Conservation (phyloP, 768 basidiomycete species). For the Hygrocybe coccinea region DNA sequence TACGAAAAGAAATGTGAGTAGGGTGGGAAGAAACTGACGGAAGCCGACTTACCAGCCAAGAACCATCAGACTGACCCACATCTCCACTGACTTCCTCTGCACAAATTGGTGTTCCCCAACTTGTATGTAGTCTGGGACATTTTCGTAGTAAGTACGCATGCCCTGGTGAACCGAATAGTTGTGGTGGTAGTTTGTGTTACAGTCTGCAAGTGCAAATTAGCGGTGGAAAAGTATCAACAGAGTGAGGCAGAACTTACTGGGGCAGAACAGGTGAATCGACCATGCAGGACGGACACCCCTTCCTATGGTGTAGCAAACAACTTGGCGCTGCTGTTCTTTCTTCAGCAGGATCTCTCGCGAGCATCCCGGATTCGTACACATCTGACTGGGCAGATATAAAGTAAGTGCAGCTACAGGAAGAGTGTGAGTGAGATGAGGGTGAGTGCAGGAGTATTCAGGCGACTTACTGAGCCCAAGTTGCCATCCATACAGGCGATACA, state of each 20-base stretch:
- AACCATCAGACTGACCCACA: conserved; percentile 14
- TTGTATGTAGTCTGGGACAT: conserved; percentile 22
- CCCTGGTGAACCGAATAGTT: conserved; percentile 21
- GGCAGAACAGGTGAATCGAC: conserved; percentile 20
- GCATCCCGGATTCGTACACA: conserved; percentile 8
- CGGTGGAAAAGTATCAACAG: neutral
- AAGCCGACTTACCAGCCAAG: conserved; percentile 19
- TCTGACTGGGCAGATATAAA: conserved; percentile 6
- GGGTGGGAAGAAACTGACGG: neutral
- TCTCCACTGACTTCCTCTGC: conserved; percentile 14
- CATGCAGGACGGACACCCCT: conserved; percentile 21
- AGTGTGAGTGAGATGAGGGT: no score
- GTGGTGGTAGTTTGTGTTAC: conserved; percentile 24
- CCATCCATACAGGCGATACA: no score
- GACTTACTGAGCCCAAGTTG: no score
- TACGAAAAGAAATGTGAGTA: neutral
- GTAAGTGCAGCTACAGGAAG: conserved; percentile 6
- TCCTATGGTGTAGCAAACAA: conserved; percentile 17
- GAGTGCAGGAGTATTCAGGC: no score
- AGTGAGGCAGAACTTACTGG: conserved; percentile 6
- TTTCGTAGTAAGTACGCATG: conserved; percentile 19
- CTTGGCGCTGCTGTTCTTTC: conserved; percentile 15
- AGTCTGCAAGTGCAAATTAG: conserved; percentile 11
- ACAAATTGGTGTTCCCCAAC: conserved; percentile 12
- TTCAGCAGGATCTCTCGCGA: conserved; percentile 11